Evolutionary conservation across 768 basidiomycete species (phyloP).

Genomic region (Lactarius pseudohatsudake): DNA sequence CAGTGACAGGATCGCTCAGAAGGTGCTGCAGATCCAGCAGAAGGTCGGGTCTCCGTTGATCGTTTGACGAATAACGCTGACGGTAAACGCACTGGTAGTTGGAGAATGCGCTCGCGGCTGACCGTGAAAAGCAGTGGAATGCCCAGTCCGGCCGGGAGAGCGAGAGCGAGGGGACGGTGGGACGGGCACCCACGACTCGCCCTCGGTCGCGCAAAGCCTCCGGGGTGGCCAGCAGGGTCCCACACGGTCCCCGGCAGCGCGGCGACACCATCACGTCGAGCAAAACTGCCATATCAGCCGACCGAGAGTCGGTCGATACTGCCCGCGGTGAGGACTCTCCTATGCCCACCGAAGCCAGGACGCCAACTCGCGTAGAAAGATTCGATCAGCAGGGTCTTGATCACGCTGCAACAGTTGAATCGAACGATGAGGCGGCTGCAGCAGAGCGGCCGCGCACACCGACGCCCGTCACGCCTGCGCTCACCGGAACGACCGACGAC

Average conservation of each 20-base stretch:
- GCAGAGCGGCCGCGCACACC: neutral
- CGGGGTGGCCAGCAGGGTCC: slow-evolving; percentile 32
- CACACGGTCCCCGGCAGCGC: slow-evolving; percentile 33
- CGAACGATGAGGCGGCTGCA: neutral
- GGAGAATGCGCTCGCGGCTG: slow-evolving; percentile 68
- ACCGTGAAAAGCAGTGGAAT: slow-evolving; percentile 47
- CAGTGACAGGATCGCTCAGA: slow-evolving; percentile 85
- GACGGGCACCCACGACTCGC: slow-evolving; percentile 23
- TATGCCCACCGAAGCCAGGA: slow-evolving; percentile 4
- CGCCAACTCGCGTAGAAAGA: slow-evolving; percentile 17
- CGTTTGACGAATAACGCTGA: slow-evolving; percentile 8
- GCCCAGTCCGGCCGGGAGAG: slow-evolving; percentile 50
- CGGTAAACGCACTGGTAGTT: slow-evolving; percentile 46
- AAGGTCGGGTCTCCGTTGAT: slow-evolving; percentile 59
- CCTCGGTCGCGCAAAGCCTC: slow-evolving; percentile 39
- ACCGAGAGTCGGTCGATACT: slow-evolving; percentile 34
- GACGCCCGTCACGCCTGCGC: slow-evolving; percentile 28
- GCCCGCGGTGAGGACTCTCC: slow-evolving; percentile 33
- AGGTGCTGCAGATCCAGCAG: slow-evolving; percentile 85
- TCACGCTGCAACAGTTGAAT: neutral
- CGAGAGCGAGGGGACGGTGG: slow-evolving; percentile 46
- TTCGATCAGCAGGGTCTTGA: neutral
- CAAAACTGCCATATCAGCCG: slow-evolving; percentile 37
- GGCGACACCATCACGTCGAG: slow-evolving; percentile 64
- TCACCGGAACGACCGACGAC: slow-evolving; percentile 31